These are phyloP conservation scores for Neofusicoccum parvum DNA, from an alignment of 2,329 filamentous ascomycete genomes.

Conservation along the genomic window DNA sequence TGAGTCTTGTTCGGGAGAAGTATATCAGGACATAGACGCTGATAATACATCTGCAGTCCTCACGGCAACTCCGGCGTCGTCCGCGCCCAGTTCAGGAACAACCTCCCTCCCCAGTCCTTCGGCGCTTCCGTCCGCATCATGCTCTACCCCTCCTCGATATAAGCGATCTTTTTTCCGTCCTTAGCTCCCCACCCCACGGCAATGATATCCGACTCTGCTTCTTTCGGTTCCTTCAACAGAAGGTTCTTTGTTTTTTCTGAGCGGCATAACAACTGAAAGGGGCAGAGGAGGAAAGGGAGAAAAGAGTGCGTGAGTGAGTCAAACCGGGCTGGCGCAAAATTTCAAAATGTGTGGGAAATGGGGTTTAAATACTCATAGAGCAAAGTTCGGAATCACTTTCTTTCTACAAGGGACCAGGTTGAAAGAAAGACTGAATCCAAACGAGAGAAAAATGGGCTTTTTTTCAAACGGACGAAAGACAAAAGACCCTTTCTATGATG, in stretches of 20 bases:
- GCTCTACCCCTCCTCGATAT: conserved; percentile 68
- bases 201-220: too few species aligned
- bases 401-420: not conserved
- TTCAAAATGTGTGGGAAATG: not conserved
- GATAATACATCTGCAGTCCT: conserved; percentile 37
- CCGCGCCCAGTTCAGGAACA: conserved; percentile 90
- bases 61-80: conserved; percentile 90
- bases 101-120: conserved; percentile 82
- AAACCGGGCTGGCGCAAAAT: too few species aligned
- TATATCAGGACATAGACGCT: not conserved
- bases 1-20: too few species aligned
- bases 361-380: not conserved
- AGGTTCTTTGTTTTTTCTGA: too few species aligned
- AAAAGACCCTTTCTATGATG: not conserved
- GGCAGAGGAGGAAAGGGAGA: not conserved
- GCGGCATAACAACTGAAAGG: not conserved
- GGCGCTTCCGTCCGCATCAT: conserved; percentile 80
- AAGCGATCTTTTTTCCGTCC: not conserved
- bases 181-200: not conserved
- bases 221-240: too few species aligned
- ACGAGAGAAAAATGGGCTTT: not conserved
- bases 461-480: not conserved
- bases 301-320: too few species aligned
- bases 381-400: not conserved
- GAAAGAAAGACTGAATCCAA: not conserved